Conservation (phyloP, 208 protist species). For the Acanthamoeba royreba region DNA sequence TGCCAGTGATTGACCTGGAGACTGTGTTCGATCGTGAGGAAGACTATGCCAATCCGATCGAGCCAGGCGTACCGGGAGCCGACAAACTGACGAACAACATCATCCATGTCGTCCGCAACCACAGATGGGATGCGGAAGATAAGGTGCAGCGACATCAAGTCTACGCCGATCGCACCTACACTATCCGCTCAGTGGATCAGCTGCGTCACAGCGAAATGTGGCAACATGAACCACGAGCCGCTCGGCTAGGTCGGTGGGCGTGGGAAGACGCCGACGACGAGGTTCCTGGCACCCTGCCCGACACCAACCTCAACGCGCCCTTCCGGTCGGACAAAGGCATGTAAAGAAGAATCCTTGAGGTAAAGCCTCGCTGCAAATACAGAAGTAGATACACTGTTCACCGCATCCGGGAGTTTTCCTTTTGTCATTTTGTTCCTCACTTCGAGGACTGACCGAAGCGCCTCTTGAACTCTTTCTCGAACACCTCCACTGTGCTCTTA, state of each 20-base stretch:
- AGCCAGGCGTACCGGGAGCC: not conserved
- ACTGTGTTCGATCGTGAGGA: not conserved
- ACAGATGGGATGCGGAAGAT: not conserved
- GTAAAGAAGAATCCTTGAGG: no score
- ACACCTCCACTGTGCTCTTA: slow-evolving; percentile 1
- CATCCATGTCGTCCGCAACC: not conserved
- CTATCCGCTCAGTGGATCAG: not conserved
- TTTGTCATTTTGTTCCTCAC: no score
- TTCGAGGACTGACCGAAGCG: no score
- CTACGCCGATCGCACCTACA: not conserved
- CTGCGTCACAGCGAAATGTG: not conserved
- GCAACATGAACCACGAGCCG: not conserved
- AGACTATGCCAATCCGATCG: not conserved
- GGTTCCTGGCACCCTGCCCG: no score
- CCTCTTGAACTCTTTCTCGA: slow-evolving; percentile 22
- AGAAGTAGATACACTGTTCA: no score
- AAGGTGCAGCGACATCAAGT: no score
- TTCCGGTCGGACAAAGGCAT: no score
- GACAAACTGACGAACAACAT: not conserved
- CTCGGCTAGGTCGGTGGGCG: no score
- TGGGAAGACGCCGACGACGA: no score
- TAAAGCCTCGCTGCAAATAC: no score
- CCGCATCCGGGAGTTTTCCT: no score
- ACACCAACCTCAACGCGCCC: no score
- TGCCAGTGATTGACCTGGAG: not conserved